Evolutionary conservation across 495 filamentous ascomycete species (phyloP), one percentile per base, ranked within the genome.

Genomic region (Viridothelium virens): DNA sequence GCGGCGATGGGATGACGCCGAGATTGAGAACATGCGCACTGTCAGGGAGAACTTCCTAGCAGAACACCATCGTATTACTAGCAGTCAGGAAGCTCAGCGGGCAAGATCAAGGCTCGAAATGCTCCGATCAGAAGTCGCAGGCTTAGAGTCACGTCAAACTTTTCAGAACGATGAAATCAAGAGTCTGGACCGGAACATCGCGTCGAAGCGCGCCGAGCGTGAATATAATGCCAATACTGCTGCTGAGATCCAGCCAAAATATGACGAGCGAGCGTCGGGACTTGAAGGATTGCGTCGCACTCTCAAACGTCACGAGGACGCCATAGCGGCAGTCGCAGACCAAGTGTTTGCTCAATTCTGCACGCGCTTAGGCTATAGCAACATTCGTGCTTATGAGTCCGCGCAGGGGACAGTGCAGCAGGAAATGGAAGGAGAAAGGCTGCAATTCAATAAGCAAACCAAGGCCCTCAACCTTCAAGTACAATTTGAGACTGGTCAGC

Each of bases 381-480:
- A 91, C 70, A 96, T 99, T 69, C 90, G 93, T 31, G 87, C 88
- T 44, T 99, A 97, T 71, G 91, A 97, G 75, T 88, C 87, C 6
- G 92, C 95, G 66, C 94, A 97, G 74, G 94, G 94, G 41, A 90
- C 87, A 14, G 74, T 93, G 61, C 92, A 97, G 71, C 89, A 96
- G 75, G 92, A 97, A 71, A 88, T 86, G 47, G 86, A 88, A 2
- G 86, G 92, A 75, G 94, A 92, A 77, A 90, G 89, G 65, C 85
- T 91, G 33, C 88, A 91, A 66, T 97, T 96, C 70, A 88, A 85
- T 36, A 85, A 86, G 14, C 94, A 97, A 74, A 93, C 87, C 76
- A 87, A 86, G 67, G 85, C 84, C 61, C 82, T 99, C 44, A 82
- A 93, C 71, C 91, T 86, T 72, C 87, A 87, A 69, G 79, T 96